phyloP scores from a whole-genome alignment of 169 alveolate species.

The Plasmodium relictum region DNA sequence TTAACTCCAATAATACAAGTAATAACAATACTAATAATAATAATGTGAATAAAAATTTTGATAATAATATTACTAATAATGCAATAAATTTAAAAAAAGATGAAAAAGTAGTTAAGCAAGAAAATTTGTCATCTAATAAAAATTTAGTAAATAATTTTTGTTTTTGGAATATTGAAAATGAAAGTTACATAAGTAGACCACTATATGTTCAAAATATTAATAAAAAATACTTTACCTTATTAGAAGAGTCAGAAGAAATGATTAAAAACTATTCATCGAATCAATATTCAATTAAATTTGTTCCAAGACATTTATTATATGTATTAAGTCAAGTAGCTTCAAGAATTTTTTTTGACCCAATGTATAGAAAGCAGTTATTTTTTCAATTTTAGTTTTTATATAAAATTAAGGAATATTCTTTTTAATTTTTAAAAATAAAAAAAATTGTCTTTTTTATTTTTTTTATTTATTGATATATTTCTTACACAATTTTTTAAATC shows the following conservation, averaged over 20 bases:
- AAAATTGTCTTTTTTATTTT: too few species aligned
- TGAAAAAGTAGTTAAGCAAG: constrained; percentile 24
- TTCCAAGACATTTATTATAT: constrained; percentile 72
- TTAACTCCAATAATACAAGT: background rate
- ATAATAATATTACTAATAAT: constrained; percentile 4
- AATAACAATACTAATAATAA: background rate
- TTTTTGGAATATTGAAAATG: constrained; percentile 72
- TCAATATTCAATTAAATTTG: constrained; percentile 68
- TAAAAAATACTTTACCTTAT: constrained; percentile 27
- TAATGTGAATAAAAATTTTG: background rate
- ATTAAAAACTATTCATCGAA: constrained; percentile 49
- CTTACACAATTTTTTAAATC: background rate
- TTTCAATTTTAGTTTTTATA: constrained; percentile 21
- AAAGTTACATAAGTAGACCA: constrained; percentile 56
- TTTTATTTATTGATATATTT: background rate
- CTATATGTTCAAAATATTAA: constrained; percentile 50
- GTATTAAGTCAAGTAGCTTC: constrained; percentile 74
- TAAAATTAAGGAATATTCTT: too few species aligned
- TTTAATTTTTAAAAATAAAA: too few species aligned
- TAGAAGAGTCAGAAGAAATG: constrained; percentile 77
- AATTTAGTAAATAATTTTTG: constrained; percentile 26
- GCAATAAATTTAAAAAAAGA: constrained; percentile 1
- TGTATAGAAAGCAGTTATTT: constrained; percentile 61
- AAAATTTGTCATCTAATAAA: constrained; percentile 1
- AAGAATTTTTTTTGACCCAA: constrained; percentile 60